phyloP scores from a whole-genome alignment of 2,329 filamentous ascomycete genomes.

The Neonectria coccinea region DNA sequence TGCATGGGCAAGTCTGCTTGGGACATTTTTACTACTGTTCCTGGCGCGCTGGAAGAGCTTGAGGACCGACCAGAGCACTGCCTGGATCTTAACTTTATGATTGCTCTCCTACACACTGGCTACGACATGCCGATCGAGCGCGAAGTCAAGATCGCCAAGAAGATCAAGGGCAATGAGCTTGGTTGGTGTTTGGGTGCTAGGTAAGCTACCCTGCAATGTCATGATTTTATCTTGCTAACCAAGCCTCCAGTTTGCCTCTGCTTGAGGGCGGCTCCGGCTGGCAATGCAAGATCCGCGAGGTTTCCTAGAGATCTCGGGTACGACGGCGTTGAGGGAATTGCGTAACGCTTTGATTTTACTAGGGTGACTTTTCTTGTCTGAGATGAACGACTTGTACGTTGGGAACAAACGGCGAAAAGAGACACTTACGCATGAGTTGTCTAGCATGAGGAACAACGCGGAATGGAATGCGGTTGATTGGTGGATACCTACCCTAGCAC shows the following conservation, averaged over 20 bases:
- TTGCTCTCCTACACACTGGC: constrained; percentile 90
- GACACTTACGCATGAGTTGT: constrained; percentile 26
- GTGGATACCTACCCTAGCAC: constrained; percentile 33
- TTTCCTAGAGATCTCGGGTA: constrained; percentile 62
- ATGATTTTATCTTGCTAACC: constrained; percentile 33
- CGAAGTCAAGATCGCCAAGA: constrained; percentile 98
- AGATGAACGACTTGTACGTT: constrained; percentile 40
- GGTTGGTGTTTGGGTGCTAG: constrained; percentile 98
- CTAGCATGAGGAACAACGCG: constrained; percentile 36
- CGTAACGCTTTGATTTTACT: constrained; percentile 39
- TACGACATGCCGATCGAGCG: constrained; percentile 98
- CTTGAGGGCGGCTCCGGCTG: constrained; percentile 86
- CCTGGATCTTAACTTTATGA: constrained; percentile 96
- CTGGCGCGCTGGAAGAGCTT: constrained; percentile 84
- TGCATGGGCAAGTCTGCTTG: constrained; percentile 83
- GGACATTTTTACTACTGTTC: constrained; percentile 82
- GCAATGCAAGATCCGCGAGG: constrained; percentile 86
- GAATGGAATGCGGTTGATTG: constrained; percentile 31
- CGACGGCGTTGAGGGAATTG: constrained; percentile 42
- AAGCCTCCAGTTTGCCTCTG: constrained; percentile 76
- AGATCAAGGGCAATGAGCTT: constrained; percentile 96
- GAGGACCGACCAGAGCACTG: constrained; percentile 88
- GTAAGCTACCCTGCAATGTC: constrained; percentile 62
- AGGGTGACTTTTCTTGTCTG: constrained; percentile 32
- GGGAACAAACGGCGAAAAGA: constrained; percentile 36